Evolutionary conservation across 192 early-diverging fungal genomes (phyloP), one percentile per base, ranked within the genome.

Genomic region (Neocallimastix lanati): DNA sequence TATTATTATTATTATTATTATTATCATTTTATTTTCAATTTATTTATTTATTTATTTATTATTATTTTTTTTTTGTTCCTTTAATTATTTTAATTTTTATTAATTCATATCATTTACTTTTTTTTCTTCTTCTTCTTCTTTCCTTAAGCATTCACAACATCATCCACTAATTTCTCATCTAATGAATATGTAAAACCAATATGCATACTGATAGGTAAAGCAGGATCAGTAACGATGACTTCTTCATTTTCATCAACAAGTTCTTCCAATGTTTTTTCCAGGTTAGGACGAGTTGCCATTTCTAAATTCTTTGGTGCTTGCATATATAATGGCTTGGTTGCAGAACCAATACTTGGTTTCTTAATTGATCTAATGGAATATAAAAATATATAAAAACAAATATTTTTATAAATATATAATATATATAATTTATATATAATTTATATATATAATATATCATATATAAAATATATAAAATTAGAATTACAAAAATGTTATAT

Each of bases 351-450:
- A 80, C 92, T 93, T 18, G 97, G 97, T 29, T 88, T 88, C 82
- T 93, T 96, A 81, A 99, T 88, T 88, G 95, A 96, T 78, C 93
- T 93, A 82, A n/a, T n/a, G n/a, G n/a, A n/a, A n/a, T n/a, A n/a
- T n/a, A n/a, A n/a, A n/a, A n/a, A n/a, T n/a, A n/a, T n/a, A n/a
- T n/a, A n/a, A n/a, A n/a, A n/a, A n/a, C n/a, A n/a, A n/a, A n/a
- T n/a, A n/a, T n/a, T n/a, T n/a, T n/a, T n/a, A n/a, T n/a, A n/a
- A n/a, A n/a, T n/a, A n/a, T n/a, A n/a, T n/a, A n/a, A n/a, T n/a
- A n/a, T n/a, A n/a, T n/a, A n/a, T n/a, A n/a, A n/a, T n/a, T n/a
- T n/a, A n/a, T n/a, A n/a, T n/a, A n/a, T n/a, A n/a, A n/a, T n/a
- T n/a, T n/a, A n/a, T n/a, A n/a, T n/a, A n/a, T n/a, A n/a, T n/a